Conservation (phyloP, 306 rosid species). For the Bauhinia variegata region DNA sequence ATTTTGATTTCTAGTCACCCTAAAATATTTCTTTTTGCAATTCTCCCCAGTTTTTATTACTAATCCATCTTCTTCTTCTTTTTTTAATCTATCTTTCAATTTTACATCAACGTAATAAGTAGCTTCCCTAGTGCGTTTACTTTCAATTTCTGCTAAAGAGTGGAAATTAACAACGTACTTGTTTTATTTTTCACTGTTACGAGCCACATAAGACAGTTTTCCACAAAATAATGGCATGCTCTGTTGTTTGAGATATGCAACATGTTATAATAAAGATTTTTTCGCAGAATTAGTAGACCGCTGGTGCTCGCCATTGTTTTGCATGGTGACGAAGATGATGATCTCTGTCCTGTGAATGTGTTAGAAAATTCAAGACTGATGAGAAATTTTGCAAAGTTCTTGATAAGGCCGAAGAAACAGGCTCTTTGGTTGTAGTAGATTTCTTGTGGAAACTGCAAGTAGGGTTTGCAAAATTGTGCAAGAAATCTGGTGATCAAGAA, state of each 20-base stretch:
- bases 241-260: conserved; percentile 2
- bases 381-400: conserved; percentile 70
- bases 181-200: no score
- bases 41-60: no score
- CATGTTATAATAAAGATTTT: conserved; percentile 2
- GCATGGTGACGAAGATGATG: conserved; percentile 71
- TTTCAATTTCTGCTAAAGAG: no score
- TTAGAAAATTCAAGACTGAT: conserved; percentile 77
- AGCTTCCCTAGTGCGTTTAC: no score
- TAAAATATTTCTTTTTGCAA: no score
- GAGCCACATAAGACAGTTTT: no score
- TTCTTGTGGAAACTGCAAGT: conserved; percentile 97
- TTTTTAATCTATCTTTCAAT: no score
- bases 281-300: neutral
- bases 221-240: neutral
- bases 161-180: no score
- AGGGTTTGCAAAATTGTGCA: conserved; percentile 89
- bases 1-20: no score
- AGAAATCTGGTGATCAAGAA: conserved; percentile 75
- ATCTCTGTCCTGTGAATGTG: conserved; percentile 91
- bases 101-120: no score
- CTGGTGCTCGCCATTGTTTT: neutral
- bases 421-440: conserved; percentile 79
- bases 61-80: no score
- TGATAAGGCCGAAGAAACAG: conserved; percentile 56